Evolutionary conservation across 106 monocot species (phyloP).

Genomic region (Xerophyta viscosa): DNA sequence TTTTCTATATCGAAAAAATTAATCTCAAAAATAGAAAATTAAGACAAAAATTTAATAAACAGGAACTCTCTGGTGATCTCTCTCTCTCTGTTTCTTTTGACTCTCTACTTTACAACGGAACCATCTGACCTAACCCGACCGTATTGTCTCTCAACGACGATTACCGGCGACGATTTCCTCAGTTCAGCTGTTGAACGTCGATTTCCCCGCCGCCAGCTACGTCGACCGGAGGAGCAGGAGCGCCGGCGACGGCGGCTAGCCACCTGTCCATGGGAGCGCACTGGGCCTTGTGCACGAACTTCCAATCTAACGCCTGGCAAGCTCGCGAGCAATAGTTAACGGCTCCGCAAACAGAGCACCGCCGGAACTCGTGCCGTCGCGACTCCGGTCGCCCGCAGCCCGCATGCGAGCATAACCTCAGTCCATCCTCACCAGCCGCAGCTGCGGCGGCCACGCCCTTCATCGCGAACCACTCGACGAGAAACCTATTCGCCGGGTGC

Average conservation of each 20-base stretch:
- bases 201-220: background rate
- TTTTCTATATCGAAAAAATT: no score
- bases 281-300: conserved; percentile 26
- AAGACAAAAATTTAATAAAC: no score
- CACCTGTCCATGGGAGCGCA: conserved; percentile 33
- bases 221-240: background rate
- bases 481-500: conserved; percentile 62
- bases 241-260: conserved; percentile 9
- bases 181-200: background rate
- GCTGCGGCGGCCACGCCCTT: background rate
- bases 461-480: conserved; percentile 59
- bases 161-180: no score
- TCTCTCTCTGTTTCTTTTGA: no score
- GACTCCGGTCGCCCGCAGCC: conserved; percentile 57
- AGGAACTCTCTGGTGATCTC: no score
- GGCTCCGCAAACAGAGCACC: conserved; percentile 53
- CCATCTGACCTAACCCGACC: no score
- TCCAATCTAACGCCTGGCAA: conserved; percentile 64
- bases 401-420: conserved; percentile 44
- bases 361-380: conserved; percentile 55
- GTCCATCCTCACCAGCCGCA: conserved; percentile 1
- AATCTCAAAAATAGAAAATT: no score
- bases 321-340: conserved; percentile 66
- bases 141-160: no score
- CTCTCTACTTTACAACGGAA: no score